phyloP scores from a whole-genome alignment of 176 grass and related monocot genomes.

The Thinopyrum elongatum region DNA sequence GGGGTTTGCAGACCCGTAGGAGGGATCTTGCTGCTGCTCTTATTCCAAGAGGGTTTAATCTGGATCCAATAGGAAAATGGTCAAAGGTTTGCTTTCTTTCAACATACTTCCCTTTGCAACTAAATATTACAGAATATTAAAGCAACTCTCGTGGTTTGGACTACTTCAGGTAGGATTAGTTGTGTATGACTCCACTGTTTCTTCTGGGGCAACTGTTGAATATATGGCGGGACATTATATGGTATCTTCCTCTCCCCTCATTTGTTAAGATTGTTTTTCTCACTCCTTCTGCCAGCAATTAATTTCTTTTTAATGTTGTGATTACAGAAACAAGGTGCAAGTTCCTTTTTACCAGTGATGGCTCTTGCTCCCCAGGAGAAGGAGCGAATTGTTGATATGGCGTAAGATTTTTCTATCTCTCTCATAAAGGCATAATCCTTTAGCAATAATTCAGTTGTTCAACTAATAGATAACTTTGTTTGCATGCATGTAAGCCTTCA shows the following conservation, averaged over 20 bases:
- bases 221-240: slow-evolving; percentile 99
- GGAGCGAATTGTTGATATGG: slow-evolving; percentile 95
- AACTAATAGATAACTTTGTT: not conserved
- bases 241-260: slow-evolving; percentile 42
- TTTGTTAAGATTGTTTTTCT: slow-evolving; percentile 1
- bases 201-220: slow-evolving; percentile 91
- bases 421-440: not conserved
- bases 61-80: slow-evolving; percentile 97
- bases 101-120: not conserved
- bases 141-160: slow-evolving; percentile 2
- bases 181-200: slow-evolving; percentile 92
- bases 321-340: slow-evolving; percentile 96
- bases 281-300: not conserved
- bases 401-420: slow-evolving; percentile 54
- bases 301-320: not conserved
- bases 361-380: slow-evolving; percentile 96
- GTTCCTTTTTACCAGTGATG: slow-evolving; percentile 98
- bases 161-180: slow-evolving; percentile 87
- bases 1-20: slow-evolving; percentile 63
- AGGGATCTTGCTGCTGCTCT: slow-evolving; percentile 97
- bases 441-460: slow-evolving; percentile 8
- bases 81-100: slow-evolving; percentile 72
- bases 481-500: not conserved
- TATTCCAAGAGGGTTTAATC: slow-evolving; percentile 97
- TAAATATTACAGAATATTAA: slow-evolving; percentile 1